These are phyloP conservation scores for Dictyostelium intermedium DNA, from an alignment of 78 protist genomes.

Conservation along the genomic window DNA sequence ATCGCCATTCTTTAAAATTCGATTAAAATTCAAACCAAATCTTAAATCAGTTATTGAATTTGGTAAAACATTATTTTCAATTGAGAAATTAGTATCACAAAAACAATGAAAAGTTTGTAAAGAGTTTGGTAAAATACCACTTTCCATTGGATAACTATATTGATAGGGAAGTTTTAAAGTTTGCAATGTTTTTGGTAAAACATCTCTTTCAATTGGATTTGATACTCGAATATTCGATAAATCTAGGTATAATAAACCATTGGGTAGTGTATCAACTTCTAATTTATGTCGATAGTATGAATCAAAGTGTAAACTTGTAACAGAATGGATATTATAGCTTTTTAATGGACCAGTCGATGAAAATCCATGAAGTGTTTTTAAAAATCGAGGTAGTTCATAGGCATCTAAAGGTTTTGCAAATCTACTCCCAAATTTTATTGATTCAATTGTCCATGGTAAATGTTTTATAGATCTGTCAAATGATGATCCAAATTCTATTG, in stretches of 20 bases:
- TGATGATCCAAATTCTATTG: background rate
- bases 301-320: background rate
- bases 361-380: background rate
- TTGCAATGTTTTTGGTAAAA: background rate
- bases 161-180: background rate
- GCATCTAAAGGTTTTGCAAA: background rate
- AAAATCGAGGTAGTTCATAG: background rate
- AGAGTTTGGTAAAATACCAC: background rate
- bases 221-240: too few species aligned
- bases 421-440: background rate
- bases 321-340: background rate
- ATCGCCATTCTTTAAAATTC: background rate
- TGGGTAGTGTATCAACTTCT: background rate
- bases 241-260: background rate
- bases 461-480: background rate
- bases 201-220: background rate
- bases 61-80: background rate
- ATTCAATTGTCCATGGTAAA: background rate
- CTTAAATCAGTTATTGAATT: background rate
- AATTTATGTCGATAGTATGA: background rate
- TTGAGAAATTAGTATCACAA: background rate
- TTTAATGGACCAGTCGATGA: background rate
- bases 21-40: background rate
- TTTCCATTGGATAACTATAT: background rate
- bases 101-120: background rate